phyloP scores from a whole-genome alignment of 2,329 filamentous ascomycete species.

The Xylariaceae sp. region DNA sequence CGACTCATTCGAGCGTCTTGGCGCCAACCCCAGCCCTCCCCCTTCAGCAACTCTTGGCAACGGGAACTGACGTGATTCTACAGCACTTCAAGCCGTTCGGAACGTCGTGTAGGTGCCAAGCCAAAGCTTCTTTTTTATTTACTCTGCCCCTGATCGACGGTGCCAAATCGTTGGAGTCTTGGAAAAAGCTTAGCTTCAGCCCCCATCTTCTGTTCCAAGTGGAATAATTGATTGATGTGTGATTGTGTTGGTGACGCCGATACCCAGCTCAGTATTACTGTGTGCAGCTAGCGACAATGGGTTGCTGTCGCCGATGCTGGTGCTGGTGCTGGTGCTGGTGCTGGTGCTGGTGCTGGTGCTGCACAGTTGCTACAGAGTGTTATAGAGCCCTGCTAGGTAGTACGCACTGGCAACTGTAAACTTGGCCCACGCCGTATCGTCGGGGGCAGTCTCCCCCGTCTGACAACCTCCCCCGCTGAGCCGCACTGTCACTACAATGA shows the following conservation, averaged over 20 bases:
- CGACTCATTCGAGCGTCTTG: conserved; percentile 1
- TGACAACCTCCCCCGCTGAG: no score
- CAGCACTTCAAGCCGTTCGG: conserved; percentile 31
- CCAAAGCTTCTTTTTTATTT: conserved; percentile 19
- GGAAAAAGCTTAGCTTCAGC: conserved; percentile 9
- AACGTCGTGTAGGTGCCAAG: conserved; percentile 33
- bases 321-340: not conserved
- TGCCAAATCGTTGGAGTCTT: conserved; percentile 12
- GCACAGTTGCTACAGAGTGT: no score
- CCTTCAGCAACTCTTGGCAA: conserved; percentile 24
- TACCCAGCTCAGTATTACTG: not conserved
- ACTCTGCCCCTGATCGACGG: conserved; percentile 7
- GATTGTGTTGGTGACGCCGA: not conserved
- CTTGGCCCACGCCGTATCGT: no score
- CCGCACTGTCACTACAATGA: no score
- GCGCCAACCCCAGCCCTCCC: conserved; percentile 4
- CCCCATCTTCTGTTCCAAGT: not conserved
- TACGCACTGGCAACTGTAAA: no score
- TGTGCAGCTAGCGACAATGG: not conserved
- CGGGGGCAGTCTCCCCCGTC: no score
- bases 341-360: no score
- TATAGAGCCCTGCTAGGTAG: no score
- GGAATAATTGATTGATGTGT: not conserved
- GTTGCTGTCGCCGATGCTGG: conserved; percentile 1
- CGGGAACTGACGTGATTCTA: conserved; percentile 25